Evolutionary conservation across 2,329 filamentous ascomycete species (phyloP).

Genomic region (Colletotrichum echinochloae): DNA sequence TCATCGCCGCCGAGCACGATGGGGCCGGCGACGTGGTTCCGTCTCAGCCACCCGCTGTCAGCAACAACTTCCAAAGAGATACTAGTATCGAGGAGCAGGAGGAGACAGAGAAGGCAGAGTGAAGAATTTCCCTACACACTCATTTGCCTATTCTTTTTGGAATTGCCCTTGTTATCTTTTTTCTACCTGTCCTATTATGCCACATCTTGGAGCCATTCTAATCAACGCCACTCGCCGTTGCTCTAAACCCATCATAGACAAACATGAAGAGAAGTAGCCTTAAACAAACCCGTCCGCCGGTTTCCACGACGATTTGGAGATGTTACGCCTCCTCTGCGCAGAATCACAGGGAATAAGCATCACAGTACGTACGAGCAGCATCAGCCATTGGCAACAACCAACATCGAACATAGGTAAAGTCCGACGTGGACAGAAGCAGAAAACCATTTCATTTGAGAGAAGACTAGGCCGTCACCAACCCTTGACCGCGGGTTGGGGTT

Average conservation of each 20-base stretch:
- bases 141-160: slow-evolving; percentile 11
- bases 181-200: background rate
- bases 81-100: slow-evolving; percentile 62
- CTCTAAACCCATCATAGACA: slow-evolving; percentile 37
- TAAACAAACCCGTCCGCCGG: slow-evolving; percentile 30
- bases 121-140: slow-evolving; percentile 38
- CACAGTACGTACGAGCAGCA: slow-evolving; percentile 17
- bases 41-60: slow-evolving; percentile 13
- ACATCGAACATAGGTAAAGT: slow-evolving; percentile 16
- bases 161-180: background rate
- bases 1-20: slow-evolving; percentile 58
- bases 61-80: slow-evolving; percentile 43
- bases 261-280: slow-evolving; percentile 24
- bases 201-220: slow-evolving; percentile 9
- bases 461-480: slow-evolving; percentile 40
- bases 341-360: slow-evolving; percentile 18
- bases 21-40: slow-evolving; percentile 24
- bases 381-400: slow-evolving; percentile 1
- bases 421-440: slow-evolving; percentile 39
- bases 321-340: slow-evolving; percentile 6
- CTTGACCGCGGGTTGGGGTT: slow-evolving; percentile 39
- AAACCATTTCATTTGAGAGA: slow-evolving; percentile 40
- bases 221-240: background rate
- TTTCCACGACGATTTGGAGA: slow-evolving; percentile 15
- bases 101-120: slow-evolving; percentile 64